These are phyloP conservation scores for Raddia guianensis DNA, from an alignment of 176 grass and related monocot genomes.

Conservation along the genomic window DNA sequence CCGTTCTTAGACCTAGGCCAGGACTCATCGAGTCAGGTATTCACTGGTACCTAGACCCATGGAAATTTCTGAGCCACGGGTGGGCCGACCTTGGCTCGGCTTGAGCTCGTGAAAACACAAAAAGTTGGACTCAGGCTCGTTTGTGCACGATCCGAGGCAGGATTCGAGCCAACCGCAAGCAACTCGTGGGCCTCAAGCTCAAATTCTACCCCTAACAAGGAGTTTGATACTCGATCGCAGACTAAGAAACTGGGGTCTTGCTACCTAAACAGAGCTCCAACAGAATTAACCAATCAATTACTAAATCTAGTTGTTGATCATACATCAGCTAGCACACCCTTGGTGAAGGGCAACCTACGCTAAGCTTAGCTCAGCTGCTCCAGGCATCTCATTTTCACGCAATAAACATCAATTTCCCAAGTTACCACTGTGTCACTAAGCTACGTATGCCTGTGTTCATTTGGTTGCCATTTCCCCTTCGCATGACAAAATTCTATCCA, in stretches of 20 bases:
- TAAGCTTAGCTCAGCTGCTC: neutral
- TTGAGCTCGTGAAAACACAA: too few species aligned
- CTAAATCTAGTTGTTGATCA: conserved; percentile 37
- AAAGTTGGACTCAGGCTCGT: too few species aligned
- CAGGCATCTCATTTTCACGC: conserved; percentile 18
- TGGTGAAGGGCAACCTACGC: neutral
- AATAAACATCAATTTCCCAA: conserved; percentile 8
- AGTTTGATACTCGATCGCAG: neutral
- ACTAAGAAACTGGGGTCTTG: neutral
- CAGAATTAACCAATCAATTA: conserved; percentile 21
- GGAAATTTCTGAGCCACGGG: too few species aligned
- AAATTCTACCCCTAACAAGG: too few species aligned
- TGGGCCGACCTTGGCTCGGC: too few species aligned
- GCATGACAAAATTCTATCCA: conserved; percentile 68
- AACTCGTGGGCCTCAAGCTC: too few species aligned
- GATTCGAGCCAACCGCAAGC: too few species aligned
- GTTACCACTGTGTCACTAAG: conserved; percentile 11
- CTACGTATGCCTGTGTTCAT: conserved; percentile 41
- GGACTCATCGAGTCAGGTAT: too few species aligned
- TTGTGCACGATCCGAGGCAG: too few species aligned
- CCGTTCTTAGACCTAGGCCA: too few species aligned
- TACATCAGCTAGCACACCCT: conserved; percentile 16
- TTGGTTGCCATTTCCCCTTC: conserved; percentile 63
- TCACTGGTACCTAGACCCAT: too few species aligned
- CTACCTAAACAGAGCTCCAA: neutral